These are phyloP conservation scores for Fagopyrum tataricum DNA, from an alignment of 148 eudicot genomes.

Conservation along the genomic window DNA sequence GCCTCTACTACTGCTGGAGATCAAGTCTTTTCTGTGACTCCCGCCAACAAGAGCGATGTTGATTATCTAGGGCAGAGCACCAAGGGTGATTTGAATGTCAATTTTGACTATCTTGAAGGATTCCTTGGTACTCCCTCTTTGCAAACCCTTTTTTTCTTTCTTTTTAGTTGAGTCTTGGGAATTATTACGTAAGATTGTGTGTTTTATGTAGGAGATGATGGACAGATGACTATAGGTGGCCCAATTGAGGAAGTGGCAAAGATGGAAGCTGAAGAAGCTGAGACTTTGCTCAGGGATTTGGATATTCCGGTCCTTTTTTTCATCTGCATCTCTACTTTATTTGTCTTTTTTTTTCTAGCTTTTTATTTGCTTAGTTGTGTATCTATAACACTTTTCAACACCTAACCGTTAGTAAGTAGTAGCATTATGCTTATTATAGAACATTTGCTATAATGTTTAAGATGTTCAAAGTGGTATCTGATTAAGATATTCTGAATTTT, in stretches of 20 bases:
- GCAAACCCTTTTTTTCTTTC: neutral
- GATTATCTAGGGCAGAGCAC: slow-evolving; percentile 92
- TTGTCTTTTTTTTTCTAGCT: neutral
- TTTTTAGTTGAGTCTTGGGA: neutral
- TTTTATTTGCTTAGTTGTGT: neutral
- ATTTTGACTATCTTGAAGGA: slow-evolving; percentile 27
- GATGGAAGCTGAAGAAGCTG: slow-evolving; percentile 69
- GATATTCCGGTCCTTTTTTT: slow-evolving; percentile 48
- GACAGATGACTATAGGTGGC: slow-evolving; percentile 40
- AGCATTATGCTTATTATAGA: neutral
- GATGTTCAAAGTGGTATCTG: neutral
- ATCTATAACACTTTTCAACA: neutral
- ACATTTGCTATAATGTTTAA: neutral
- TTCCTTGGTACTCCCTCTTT: slow-evolving; percentile 20
- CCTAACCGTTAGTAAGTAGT: neutral
- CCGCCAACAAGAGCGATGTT: slow-evolving; percentile 37
- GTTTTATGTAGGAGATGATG: slow-evolving; percentile 32
- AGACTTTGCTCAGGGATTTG: slow-evolving; percentile 58
- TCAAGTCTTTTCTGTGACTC: slow-evolving; percentile 43
- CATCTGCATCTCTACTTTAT: neutral
- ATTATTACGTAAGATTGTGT: neutral
- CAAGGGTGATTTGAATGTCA: slow-evolving; percentile 67
- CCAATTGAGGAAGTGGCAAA: slow-evolving; percentile 86
- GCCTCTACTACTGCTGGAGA: slow-evolving; percentile 16
- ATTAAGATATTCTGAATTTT: neutral